These are phyloP conservation scores for Rhizophora apiculata DNA, from an alignment of 345 rosid genomes.

Conservation along the genomic window DNA sequence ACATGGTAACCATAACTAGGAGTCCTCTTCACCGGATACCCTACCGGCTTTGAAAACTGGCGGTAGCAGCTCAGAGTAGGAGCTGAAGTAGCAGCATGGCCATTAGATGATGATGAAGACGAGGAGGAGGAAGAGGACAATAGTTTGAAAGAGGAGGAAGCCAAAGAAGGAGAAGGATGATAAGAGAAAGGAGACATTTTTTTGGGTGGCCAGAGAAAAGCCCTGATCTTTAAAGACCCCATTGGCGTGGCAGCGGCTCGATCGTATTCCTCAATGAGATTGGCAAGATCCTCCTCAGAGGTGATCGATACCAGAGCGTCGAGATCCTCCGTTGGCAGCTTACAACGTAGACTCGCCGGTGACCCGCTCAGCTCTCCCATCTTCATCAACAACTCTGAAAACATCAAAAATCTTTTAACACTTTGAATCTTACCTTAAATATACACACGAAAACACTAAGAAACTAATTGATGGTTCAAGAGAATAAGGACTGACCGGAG, in stretches of 20 bases:
- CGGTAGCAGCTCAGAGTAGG: constrained; percentile 36
- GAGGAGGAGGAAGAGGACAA: constrained; percentile 26
- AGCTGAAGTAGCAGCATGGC: neutral
- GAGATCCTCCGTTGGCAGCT: constrained; percentile 78
- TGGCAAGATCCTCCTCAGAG: constrained; percentile 79
- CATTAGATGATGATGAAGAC: constrained; percentile 15
- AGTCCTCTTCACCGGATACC: constrained; percentile 18
- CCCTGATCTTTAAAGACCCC: constrained; percentile 60
- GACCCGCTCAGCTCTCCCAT: constrained; percentile 60
- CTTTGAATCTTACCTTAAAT: neutral
- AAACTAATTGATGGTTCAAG: neutral
- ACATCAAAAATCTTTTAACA: constrained; percentile 5
- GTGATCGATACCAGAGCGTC: constrained; percentile 78
- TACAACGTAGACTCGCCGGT: constrained; percentile 62
- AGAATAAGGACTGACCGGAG: constrained; percentile 42
- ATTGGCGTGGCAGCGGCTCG: constrained; percentile 25
- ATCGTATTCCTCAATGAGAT: constrained; percentile 89
- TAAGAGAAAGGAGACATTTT: constrained; percentile 9
- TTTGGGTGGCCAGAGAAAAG: constrained; percentile 60
- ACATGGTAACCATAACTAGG: constrained; percentile 42
- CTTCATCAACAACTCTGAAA: constrained; percentile 67
- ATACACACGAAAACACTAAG: neutral
- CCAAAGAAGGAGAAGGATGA: neutral
- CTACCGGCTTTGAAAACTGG: constrained; percentile 25
- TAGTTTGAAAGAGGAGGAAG: constrained; percentile 6